A percentile compares a stretch with the other conserved stretches of the same genome.
Conservation (phyloP, 176 grass and related monocot genomes). For the Zoysia japonica region DNA sequence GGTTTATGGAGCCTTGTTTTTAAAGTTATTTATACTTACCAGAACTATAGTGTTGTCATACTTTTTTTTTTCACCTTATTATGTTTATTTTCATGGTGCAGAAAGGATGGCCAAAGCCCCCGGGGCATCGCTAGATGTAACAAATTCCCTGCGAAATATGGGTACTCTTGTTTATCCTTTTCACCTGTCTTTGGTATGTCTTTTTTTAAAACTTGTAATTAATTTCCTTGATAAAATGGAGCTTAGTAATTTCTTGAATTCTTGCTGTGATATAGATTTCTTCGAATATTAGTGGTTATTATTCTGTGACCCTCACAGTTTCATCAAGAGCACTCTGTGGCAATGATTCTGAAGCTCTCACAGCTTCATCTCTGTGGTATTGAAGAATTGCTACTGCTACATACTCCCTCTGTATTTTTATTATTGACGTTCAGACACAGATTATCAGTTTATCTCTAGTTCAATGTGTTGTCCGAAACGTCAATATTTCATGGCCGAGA, state of each 20-base stretch:
- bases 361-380: too few relatives aligned
- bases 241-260: not conserved
- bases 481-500: too few relatives aligned
- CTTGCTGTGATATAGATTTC: not conserved
- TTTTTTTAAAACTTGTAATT: slow-evolving; percentile 36
- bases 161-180: slow-evolving; percentile 32
- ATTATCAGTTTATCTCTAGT: too few relatives aligned
- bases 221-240: slow-evolving; percentile 18
- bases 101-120: slow-evolving; percentile 78
- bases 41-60: slow-evolving; percentile 2
- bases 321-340: not conserved
- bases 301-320: not conserved
- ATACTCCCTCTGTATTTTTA: too few relatives aligned
- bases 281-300: not conserved
- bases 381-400: too few relatives aligned
- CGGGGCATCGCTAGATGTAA: slow-evolving; percentile 59
- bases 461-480: too few relatives aligned
- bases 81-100: slow-evolving; percentile 36
- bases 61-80: slow-evolving; percentile 16
- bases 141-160: not conserved
- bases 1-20: slow-evolving; percentile 3
- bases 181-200: not conserved
- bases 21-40: not conserved
- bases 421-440: too few relatives aligned
- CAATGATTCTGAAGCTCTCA: too few relatives aligned